phyloP scores from a whole-genome alignment of 2,329 filamentous ascomycete species.

The Aspergillus sojae region DNA sequence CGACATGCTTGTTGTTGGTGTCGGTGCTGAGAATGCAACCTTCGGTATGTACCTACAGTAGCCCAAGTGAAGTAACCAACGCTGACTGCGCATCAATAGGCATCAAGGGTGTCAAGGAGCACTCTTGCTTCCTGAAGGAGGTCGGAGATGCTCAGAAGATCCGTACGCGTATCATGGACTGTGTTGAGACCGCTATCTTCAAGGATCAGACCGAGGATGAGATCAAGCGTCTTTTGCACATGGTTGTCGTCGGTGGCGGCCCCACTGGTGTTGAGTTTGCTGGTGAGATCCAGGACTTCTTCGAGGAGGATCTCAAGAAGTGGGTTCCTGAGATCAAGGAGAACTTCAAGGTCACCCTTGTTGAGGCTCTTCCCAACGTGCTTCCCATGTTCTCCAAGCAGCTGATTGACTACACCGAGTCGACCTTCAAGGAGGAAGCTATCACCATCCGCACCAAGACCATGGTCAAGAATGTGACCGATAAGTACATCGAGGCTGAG shows the following conservation, averaged over 20 bases:
- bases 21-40: conserved; percentile 97
- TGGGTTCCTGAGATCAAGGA: conserved; percentile 94
- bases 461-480: conserved; percentile 96
- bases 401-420: conserved; percentile 98
- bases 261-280: conserved; percentile 98
- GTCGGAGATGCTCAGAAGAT: conserved; percentile 95
- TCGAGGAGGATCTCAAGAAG: conserved; percentile 97
- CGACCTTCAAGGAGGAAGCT: conserved; percentile 97
- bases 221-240: conserved; percentile 91
- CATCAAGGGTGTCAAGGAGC: conserved; percentile 90
- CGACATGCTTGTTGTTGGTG: conserved; percentile 96
- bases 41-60: conserved; percentile 64
- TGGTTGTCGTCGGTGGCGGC: conserved; percentile 93
- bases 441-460: conserved; percentile 98
- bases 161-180: conserved; percentile 99
- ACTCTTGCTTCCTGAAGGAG: conserved; percentile 98
- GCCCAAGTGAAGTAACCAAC: neutral
- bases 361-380: conserved; percentile 92
- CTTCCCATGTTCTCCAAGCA: conserved; percentile 99
- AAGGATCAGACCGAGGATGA: conserved; percentile 91
- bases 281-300: conserved; percentile 97
- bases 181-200: conserved; percentile 96
- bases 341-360: conserved; percentile 95
- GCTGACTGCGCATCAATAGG: conserved; percentile 42
- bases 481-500: conserved; percentile 90